phyloP scores from a whole-genome alignment of 768 basidiomycete genomes.

The Omphalotus guepiniiformis region DNA sequence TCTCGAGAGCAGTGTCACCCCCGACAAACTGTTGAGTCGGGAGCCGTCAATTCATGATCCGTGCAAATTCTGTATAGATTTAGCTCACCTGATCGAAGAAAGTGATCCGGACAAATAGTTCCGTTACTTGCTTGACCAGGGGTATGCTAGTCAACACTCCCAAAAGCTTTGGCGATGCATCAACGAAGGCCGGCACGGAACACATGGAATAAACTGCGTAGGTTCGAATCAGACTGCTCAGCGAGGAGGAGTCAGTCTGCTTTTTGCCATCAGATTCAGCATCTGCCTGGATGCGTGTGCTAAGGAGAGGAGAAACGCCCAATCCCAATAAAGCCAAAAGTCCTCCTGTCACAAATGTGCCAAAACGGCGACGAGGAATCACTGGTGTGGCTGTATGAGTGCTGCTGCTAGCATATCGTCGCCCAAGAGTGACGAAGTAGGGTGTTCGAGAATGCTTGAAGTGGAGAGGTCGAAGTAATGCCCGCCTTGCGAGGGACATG shows the following conservation, averaged over 20 bases:
- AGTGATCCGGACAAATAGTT: constrained; percentile 67
- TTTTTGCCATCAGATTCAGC: constrained; percentile 1
- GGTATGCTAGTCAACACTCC: constrained; percentile 46
- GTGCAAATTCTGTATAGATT: not conserved
- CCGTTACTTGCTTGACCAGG: constrained; percentile 60
- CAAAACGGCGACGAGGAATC: not conserved
- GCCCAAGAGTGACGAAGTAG: too few relatives aligned
- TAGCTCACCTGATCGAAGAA: constrained; percentile 77
- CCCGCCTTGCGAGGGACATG: too few relatives aligned
- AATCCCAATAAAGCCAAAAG: not conserved
- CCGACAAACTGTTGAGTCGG: constrained; percentile 68
- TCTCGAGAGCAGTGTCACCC: constrained; percentile 71
- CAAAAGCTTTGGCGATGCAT: constrained; percentile 67
- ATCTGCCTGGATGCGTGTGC: constrained; percentile 8
- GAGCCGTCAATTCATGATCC: not conserved
- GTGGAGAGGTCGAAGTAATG: too few relatives aligned
- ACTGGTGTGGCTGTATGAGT: not conserved
- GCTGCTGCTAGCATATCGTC: not conserved
- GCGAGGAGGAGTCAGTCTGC: constrained; percentile 13
- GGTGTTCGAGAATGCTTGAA: too few relatives aligned
- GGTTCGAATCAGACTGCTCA: constrained; percentile 52
- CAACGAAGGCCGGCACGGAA: constrained; percentile 72
- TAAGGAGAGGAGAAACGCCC: not conserved
- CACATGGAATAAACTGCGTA: constrained; percentile 83
- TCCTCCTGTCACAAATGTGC: not conserved